Conservation (phyloP, 2,329 filamentous ascomycete genomes). For the Aureobasidium leucospermi region DNA sequence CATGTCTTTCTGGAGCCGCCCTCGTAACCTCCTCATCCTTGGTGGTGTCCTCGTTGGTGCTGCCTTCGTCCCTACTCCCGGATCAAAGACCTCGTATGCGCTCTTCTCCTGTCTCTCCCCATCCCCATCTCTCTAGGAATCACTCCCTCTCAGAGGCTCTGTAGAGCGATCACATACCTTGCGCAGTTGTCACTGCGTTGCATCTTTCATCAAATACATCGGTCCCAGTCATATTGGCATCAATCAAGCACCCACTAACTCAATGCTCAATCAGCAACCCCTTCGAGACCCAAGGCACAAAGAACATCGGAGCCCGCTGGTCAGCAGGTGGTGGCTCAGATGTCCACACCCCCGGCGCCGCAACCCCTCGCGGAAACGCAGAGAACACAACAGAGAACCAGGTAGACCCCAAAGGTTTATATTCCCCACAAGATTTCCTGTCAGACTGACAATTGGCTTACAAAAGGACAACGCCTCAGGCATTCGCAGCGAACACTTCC, state of each 20-base stretch:
- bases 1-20: constrained; percentile 20
- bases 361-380: constrained; percentile 26
- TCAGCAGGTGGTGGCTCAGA: constrained; percentile 28
- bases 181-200: too few relatives aligned
- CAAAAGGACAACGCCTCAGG: constrained; percentile 17
- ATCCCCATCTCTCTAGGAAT: not conserved
- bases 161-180: too few relatives aligned
- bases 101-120: not conserved
- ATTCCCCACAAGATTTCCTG: not conserved
- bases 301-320: constrained; percentile 28
- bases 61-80: constrained; percentile 20
- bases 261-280: constrained; percentile 17
- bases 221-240: not conserved
- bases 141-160: too few relatives aligned
- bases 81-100: constrained; percentile 8
- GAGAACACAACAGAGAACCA: constrained; percentile 21
- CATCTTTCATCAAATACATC: not conserved
- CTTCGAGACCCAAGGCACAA: constrained; percentile 28
- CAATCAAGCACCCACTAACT: not conserved
- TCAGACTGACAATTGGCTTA: not conserved
- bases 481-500: constrained; percentile 25
- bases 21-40: constrained; percentile 26
- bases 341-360: constrained; percentile 28
- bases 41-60: constrained; percentile 21
- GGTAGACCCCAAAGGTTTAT: constrained; percentile 19